A percentile compares a stretch with the other conserved stretches of the same genome.
Evolutionary conservation across 2,329 filamentous ascomycete species (phyloP).

Genomic region (Fusarium fujikuroi): DNA sequence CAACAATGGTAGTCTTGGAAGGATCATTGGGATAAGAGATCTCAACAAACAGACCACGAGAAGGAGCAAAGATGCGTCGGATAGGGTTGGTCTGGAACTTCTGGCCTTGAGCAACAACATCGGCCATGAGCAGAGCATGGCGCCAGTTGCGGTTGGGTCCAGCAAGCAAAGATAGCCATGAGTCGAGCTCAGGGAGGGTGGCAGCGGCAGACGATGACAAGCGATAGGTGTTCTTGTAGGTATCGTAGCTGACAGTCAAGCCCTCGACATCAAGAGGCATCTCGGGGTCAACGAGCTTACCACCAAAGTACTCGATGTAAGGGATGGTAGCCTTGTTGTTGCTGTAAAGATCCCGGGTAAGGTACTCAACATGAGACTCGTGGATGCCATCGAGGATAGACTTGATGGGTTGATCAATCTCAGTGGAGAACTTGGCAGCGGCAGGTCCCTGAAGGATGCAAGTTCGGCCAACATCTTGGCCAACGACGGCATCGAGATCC

Average conservation of each 20-base stretch:
- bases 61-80: constrained; percentile 88
- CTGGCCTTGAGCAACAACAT: constrained; percentile 93
- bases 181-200: constrained; percentile 79
- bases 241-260: constrained; percentile 82
- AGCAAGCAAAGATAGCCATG: constrained; percentile 89
- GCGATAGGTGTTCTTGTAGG: constrained; percentile 83
- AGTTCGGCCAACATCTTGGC: constrained; percentile 93
- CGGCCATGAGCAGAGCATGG: constrained; percentile 91
- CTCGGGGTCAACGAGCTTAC: constrained; percentile 78
- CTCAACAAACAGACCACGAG: constrained; percentile 88
- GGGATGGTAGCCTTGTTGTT: constrained; percentile 81
- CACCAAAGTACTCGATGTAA: constrained; percentile 93
- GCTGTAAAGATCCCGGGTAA: constrained; percentile 83
- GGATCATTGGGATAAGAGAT: constrained; percentile 85
- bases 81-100: constrained; percentile 98
- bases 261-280: constrained; percentile 85
- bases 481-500: constrained; percentile 94
- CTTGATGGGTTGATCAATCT: constrained; percentile 93
- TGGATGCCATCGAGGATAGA: constrained; percentile 94
- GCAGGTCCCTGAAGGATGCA: constrained; percentile 97
- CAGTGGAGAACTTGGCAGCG: constrained; percentile 88
- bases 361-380: constrained; percentile 81
- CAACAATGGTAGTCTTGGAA: constrained; percentile 82
- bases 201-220: constrained; percentile 79
- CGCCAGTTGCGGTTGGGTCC: constrained; percentile 91